phyloP scores from a whole-genome alignment of 768 basidiomycete species.

The Tricholoma furcatifolium region DNA sequence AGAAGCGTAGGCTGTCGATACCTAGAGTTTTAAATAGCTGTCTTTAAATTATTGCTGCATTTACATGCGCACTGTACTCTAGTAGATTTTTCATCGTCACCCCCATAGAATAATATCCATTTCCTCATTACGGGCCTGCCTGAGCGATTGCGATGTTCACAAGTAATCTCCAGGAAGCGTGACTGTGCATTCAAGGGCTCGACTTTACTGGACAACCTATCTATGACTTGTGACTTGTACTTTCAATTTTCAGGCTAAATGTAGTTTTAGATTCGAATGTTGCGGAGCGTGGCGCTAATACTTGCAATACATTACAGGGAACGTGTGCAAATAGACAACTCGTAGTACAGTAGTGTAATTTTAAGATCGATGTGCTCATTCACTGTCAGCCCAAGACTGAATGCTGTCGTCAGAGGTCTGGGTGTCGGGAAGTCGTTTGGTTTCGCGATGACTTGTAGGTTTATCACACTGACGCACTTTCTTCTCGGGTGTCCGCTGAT shows the following conservation, averaged over 20 bases:
- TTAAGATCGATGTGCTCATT: not conserved
- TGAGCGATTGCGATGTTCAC: too few relatives aligned
- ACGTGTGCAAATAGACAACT: not conserved
- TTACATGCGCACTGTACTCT: not conserved
- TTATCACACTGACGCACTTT: not conserved
- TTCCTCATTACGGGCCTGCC: too few relatives aligned
- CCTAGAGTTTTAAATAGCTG: slow-evolving; percentile 13
- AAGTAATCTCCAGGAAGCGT: too few relatives aligned
- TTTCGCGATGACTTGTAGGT: not conserved
- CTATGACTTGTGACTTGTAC: too few relatives aligned
- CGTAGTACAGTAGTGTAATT: not conserved
- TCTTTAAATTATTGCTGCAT: slow-evolving; percentile 1
- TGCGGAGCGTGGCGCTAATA: too few relatives aligned
- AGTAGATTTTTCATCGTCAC: too few relatives aligned
- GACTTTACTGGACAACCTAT: too few relatives aligned
- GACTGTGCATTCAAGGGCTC: too few relatives aligned
- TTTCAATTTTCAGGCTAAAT: too few relatives aligned
- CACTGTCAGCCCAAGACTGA: slow-evolving; percentile 33
- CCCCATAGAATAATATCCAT: too few relatives aligned
- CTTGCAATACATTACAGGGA: too few relatives aligned
- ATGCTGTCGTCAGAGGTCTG: slow-evolving; percentile 36
- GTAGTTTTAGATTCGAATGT: too few relatives aligned
- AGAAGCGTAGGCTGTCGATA: not conserved
- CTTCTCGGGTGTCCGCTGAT: slow-evolving; percentile 1
- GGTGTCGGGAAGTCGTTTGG: slow-evolving; percentile 6